Conservation (phyloP, 352 stramenopile species). For the Pythium periplocum region DNA sequence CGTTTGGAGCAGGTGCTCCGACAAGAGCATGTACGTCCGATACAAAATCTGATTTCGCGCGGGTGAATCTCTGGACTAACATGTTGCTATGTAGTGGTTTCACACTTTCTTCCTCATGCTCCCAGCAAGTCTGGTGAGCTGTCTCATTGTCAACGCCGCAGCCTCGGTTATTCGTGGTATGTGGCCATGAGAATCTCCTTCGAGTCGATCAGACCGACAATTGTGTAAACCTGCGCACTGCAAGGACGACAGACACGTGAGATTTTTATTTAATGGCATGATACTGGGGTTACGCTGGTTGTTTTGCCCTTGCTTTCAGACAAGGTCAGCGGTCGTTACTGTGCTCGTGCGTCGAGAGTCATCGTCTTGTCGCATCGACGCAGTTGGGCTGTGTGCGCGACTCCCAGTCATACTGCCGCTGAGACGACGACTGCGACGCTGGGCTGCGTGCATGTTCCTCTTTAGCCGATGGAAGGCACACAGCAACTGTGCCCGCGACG, state of each 20-base stretch:
- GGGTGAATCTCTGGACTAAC: neutral
- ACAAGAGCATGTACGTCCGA: slow-evolving; percentile 58
- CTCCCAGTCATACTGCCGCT: too few relatives aligned
- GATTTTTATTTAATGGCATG: too few relatives aligned
- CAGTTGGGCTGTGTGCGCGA: too few relatives aligned
- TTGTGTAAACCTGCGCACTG: too few relatives aligned
- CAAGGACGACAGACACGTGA: too few relatives aligned
- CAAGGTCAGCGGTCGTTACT: too few relatives aligned
- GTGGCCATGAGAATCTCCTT: slow-evolving; percentile 34
- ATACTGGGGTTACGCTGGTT: too few relatives aligned
- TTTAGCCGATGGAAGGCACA: slow-evolving; percentile 60
- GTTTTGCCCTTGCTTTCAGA: too few relatives aligned
- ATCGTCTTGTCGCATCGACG: too few relatives aligned
- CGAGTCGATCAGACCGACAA: too few relatives aligned
- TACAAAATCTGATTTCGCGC: slow-evolving; percentile 2
- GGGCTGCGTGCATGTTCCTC: slow-evolving; percentile 26
- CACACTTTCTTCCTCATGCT: slow-evolving; percentile 82
- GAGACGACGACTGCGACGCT: neutral
- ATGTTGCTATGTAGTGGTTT: slow-evolving; percentile 33
- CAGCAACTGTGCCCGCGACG: slow-evolving; percentile 42
- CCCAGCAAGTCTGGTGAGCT: slow-evolving; percentile 74
- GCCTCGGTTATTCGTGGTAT: slow-evolving; percentile 69
- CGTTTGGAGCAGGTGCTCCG: slow-evolving; percentile 63
- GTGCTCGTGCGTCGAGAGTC: too few relatives aligned
- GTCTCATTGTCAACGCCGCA: slow-evolving; percentile 69